Evolutionary conservation across 352 stramenopile genomes (phyloP).

Genomic region (Phytophthora idaei): DNA sequence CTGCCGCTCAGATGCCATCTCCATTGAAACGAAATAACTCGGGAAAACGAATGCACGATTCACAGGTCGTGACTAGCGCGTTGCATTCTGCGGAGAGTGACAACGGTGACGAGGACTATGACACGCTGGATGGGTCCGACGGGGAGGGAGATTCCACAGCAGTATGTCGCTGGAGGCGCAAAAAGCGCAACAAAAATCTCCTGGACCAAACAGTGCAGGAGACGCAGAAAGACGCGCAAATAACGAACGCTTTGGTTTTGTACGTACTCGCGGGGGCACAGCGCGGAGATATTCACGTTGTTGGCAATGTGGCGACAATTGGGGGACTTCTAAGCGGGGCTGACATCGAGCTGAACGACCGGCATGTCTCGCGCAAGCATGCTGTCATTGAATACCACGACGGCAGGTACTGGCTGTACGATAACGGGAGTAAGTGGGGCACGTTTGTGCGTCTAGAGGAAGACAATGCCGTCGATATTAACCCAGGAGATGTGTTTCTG

Average conservation of each 20-base stretch:
- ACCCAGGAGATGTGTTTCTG: constrained; percentile 72
- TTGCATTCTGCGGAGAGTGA: constrained; percentile 14
- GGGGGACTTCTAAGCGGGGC: constrained; percentile 57
- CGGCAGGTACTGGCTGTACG: constrained; percentile 74
- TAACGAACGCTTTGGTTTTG: constrained; percentile 66
- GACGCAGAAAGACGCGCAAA: constrained; percentile 52
- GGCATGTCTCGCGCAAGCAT: constrained; percentile 59
- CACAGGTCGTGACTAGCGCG: constrained; percentile 42
- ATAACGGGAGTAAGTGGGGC: constrained; percentile 69
- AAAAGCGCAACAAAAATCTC: constrained; percentile 78
- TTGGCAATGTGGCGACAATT: constrained; percentile 67
- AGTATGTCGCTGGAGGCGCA: constrained; percentile 64
- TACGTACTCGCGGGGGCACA: constrained; percentile 83
- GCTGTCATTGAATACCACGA: constrained; percentile 80
- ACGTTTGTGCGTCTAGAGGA: constrained; percentile 81
- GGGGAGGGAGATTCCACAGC: constrained; percentile 21
- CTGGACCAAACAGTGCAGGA: constrained; percentile 64
- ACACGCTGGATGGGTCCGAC: constrained; percentile 8
- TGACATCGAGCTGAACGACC: constrained; percentile 77
- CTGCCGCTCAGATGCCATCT: constrained; percentile 1
- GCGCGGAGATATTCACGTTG: constrained; percentile 77
- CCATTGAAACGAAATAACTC: constrained; percentile 33
- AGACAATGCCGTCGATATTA: constrained; percentile 65
- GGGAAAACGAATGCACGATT: constrained; percentile 34
- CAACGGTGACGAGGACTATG: constrained; percentile 25